A percentile compares a stretch with the other conserved stretches of the same genome.
phyloP scores from a whole-genome alignment of 2,329 filamentous ascomycete species.

The Ustulina deusta region DNA sequence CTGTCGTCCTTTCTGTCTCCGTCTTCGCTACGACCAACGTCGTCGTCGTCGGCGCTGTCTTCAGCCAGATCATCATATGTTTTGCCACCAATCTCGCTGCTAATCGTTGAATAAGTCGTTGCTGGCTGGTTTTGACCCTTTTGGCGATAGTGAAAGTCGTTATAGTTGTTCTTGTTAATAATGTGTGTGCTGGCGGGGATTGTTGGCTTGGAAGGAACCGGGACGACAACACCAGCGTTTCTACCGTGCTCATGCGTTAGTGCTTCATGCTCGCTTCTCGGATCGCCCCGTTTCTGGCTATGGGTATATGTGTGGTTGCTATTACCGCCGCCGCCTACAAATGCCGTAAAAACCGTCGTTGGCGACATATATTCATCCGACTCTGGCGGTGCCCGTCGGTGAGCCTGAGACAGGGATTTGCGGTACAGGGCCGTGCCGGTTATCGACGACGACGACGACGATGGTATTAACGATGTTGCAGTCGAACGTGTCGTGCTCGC shows the following conservation, averaged over 20 bases:
- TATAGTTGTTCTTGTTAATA: slow-evolving; percentile 20
- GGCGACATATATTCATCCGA: slow-evolving; percentile 16
- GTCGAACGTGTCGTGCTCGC: slow-evolving; percentile 21
- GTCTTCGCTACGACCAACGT: slow-evolving; percentile 22
- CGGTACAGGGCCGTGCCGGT: slow-evolving; percentile 14
- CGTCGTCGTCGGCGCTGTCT: slow-evolving; percentile 21
- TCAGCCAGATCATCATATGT: slow-evolving; percentile 12
- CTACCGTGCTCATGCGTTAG: slow-evolving; percentile 16
- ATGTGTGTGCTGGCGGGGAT: slow-evolving; percentile 11
- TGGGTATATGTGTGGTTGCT: slow-evolving; percentile 26
- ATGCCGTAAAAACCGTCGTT: slow-evolving; percentile 17
- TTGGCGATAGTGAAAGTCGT: slow-evolving; percentile 35
- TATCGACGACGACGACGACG: slow-evolving; percentile 15
- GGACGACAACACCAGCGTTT: slow-evolving; percentile 6
- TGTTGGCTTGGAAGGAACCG: slow-evolving; percentile 15
- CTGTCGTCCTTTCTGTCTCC: slow-evolving; percentile 11
- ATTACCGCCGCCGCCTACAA: slow-evolving; percentile 18
- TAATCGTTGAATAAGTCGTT: background rate
- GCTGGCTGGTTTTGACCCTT: slow-evolving; percentile 18
- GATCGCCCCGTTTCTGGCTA: slow-evolving; percentile 25
- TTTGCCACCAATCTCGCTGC: background rate
- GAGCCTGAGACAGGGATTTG: slow-evolving; percentile 19
- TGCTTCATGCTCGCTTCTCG: slow-evolving; percentile 14
- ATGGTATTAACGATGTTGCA: slow-evolving; percentile 19
- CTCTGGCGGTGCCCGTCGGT: slow-evolving; percentile 23